Evolutionary conservation across 768 basidiomycete species (phyloP), one percentile per base, ranked within the genome.

Genomic region (Lactarius vividus): DNA sequence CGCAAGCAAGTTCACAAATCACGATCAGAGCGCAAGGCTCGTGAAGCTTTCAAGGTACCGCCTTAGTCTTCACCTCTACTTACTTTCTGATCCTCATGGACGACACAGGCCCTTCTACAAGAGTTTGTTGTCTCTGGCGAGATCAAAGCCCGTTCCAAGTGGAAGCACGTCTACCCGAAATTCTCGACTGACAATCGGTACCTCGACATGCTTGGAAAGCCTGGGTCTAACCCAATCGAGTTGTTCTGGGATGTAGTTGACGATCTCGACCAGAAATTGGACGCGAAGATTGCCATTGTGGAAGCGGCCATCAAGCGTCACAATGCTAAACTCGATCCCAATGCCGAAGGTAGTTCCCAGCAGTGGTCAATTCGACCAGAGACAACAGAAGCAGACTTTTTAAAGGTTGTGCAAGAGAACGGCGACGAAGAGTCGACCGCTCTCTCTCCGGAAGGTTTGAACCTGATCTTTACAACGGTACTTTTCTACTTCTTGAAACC

Each of bases 231-330:
- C 70, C 96, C 96, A 1, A 82, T 99, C 35, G 97, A 99, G 72
- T 83, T 98, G 4, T 98, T 97, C 78, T 97, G 95, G 94, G 96
- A 98, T 76, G 74, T 83, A 11, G 89, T 97, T 54, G 97, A 99
- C 75, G 82, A 80, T 49, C 82, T 97, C 3, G 95, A 94, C 72
- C 92, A 95, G 73, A 84, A 87, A 69, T 83, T 96, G 20, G 94
- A 95, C 67, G 82, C 83, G 23, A 92, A 92, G 73, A 87, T 92
- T 20, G 81, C 81, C n/a, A 72, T 84, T 35, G 85, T 90, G 3
- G 87, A 89, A 65, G 82, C 79, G 35, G 87, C 82, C 4, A 80
- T 92, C 69, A 82, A 80, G 69, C 79, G 80, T 57, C 72, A 83
- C 69, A 84, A 85, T 64, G 75, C 78, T 52, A 67, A 72, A 42